Percentiles rank a stretch among this genome's conserved stretches.
Conservation (phyloP, 345 rosid species). For the Clausena lansium region DNA sequence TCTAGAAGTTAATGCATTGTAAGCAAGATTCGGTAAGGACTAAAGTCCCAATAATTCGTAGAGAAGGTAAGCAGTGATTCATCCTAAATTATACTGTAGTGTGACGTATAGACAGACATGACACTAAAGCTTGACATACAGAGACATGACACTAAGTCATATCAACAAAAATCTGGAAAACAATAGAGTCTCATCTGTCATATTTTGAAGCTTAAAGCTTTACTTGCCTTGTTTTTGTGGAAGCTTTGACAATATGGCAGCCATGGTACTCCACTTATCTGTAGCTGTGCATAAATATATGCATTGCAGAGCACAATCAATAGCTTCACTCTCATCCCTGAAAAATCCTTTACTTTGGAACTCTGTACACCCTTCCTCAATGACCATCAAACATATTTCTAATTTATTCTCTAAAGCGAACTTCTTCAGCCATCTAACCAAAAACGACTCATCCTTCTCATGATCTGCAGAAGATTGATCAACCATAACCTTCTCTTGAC, state of each 20-base stretch:
- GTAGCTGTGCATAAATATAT: conserved; percentile 67
- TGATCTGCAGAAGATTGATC: conserved; percentile 25
- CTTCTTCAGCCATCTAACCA: conserved; percentile 91
- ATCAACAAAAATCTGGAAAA: background rate
- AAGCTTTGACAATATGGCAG: conserved; percentile 76
- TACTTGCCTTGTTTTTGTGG: too few relatives aligned
- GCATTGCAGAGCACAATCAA: conserved; percentile 82
- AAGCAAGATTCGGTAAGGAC: background rate
- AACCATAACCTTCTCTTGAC: conserved; percentile 20
- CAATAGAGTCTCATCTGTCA: background rate
- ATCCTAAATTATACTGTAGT: background rate
- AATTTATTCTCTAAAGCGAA: conserved; percentile 64
- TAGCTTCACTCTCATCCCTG: conserved; percentile 67
- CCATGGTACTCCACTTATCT: conserved; percentile 86
- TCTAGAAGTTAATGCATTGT: background rate
- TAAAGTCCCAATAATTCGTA: background rate
- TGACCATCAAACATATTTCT: conserved; percentile 70
- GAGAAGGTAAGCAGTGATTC: conserved; percentile 1
- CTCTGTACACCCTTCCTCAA: conserved; percentile 83
- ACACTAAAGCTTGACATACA: background rate
- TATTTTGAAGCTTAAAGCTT: background rate
- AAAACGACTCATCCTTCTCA: conserved; percentile 53
- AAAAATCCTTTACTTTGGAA: conserved; percentile 51
- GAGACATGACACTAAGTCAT: background rate
- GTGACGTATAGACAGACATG: background rate